These are phyloP conservation scores for Ceratobasidium sp. DNA, from an alignment of 1,284 basidiomycete genomes.

Conservation along the genomic window DNA sequence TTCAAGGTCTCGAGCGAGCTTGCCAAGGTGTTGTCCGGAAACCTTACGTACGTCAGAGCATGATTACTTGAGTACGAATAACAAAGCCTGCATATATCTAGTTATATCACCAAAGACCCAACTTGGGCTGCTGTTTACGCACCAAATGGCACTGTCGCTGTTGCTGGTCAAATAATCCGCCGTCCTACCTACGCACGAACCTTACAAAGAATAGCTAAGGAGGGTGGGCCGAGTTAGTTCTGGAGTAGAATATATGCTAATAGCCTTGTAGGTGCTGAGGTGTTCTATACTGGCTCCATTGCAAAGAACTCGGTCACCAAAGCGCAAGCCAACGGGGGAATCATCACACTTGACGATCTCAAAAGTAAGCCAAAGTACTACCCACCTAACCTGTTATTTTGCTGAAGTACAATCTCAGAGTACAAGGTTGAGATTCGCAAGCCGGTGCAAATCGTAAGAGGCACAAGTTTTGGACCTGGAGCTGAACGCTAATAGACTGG, in stretches of 20 bases:
- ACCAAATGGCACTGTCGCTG: constrained; percentile 31
- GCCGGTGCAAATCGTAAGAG: constrained; percentile 28
- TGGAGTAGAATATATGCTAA: background rate
- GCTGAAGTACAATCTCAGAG: background rate
- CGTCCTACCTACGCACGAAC: constrained; percentile 36
- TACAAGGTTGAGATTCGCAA: constrained; percentile 35
- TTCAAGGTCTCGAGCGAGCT: constrained; percentile 27
- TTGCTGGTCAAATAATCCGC: constrained; percentile 19
- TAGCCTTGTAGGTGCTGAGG: background rate
- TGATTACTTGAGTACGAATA: background rate
- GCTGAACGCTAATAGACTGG: background rate
- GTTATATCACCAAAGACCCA: constrained; percentile 31
- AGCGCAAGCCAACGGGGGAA: constrained; percentile 29
- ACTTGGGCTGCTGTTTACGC: constrained; percentile 30
- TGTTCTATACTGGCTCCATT: constrained; percentile 33
- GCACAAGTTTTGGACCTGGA: background rate
- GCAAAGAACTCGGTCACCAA: constrained; percentile 26
- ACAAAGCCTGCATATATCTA: background rate
- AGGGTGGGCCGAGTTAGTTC: background rate
- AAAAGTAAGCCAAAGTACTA: constrained; percentile 11
- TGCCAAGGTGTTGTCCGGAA: constrained; percentile 23
- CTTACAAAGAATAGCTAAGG: constrained; percentile 30
- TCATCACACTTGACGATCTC: constrained; percentile 31
- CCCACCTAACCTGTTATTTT: background rate
- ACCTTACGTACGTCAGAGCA: constrained; percentile 11